Evolutionary conservation across 345 rosid species (phyloP), one percentile per base, ranked within the genome.

Genomic region (Xanthoceras sorbifolium): DNA sequence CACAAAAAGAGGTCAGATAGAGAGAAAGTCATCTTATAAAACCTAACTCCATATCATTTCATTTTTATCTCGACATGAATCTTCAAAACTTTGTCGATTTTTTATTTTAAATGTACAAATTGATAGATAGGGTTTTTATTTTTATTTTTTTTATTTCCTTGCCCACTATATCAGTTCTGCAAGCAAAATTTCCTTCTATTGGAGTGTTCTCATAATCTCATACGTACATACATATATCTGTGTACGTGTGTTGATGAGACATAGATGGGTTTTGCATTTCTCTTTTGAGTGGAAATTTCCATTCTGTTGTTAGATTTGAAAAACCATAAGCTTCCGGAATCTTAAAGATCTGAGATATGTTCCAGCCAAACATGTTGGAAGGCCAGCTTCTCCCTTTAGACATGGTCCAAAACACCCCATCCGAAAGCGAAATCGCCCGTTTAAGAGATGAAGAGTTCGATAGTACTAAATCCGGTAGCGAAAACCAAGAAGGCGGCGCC

Each of bases 391-490:
- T 75, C 59, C 86, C 86, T 17, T 81, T 89, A 7, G 90, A 86
- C 65, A 86, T 89, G 89, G 70, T 84, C 44, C 88, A 85, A 28
- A 86, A 87, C 81, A 79, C 61, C 61, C 1, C 89, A 7, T 80
- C 86, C 0, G 91, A 92, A 29, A 81, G 88, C 32, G 89, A 90
- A 36, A 75, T 86, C 29, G 82, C 72, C 42, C 83, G 89, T 25
- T 61, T 86, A 59, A 76, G 89, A 61, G 93, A 86, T 0, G 91
- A 90, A 1, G 97, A 90, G 36, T 87, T 90, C 38, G 97, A 93
- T 79, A 87, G 90, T 36, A 87, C 90, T 7, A 93, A 90, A 86
- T 95, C 98, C 0, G 98, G 99, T 38, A 93, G 97, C 61, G 97
- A 93, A 36, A 92, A 96, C 73, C 98, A 90, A 12, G 99, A 90